These are phyloP conservation scores for Pythium pectinolyticum DNA, from an alignment of 352 stramenopile species.

Conservation along the genomic window DNA sequence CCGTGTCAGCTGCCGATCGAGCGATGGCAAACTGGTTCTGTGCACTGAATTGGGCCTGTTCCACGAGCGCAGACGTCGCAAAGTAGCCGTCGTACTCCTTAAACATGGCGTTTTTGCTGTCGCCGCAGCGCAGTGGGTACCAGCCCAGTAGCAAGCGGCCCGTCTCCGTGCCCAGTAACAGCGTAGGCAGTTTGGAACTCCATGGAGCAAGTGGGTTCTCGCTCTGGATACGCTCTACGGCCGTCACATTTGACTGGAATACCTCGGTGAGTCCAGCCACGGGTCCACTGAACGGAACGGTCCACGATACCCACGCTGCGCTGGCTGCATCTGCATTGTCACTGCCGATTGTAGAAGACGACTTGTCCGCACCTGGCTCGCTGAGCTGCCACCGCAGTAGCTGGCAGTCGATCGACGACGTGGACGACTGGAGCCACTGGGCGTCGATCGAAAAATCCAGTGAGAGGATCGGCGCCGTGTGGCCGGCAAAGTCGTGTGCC, in stretches of 20 bases:
- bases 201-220: constrained; percentile 18
- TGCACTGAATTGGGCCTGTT: constrained; percentile 48
- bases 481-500: constrained; percentile 56
- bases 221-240: constrained; percentile 37
- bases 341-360: not conserved
- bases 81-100: constrained; percentile 64
- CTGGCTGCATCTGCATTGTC: constrained; percentile 7
- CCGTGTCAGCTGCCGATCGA: constrained; percentile 35
- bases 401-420: constrained; percentile 50
- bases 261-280: constrained; percentile 47
- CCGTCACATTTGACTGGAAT: constrained; percentile 31
- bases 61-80: constrained; percentile 41
- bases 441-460: constrained; percentile 70
- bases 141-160: constrained; percentile 64
- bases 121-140: constrained; percentile 58
- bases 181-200: constrained; percentile 53
- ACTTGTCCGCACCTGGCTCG: constrained; percentile 21
- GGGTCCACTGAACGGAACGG: constrained; percentile 50
- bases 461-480: constrained; percentile 57
- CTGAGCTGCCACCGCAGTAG: constrained; percentile 66
- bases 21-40: constrained; percentile 62
- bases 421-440: constrained; percentile 67
- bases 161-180: constrained; percentile 43
- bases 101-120: constrained; percentile 36
- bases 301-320: constrained; percentile 59